These are phyloP conservation scores for Ceratocystis colombiana DNA, from an alignment of 2,329 filamentous ascomycete genomes.

Conservation along the genomic window DNA sequence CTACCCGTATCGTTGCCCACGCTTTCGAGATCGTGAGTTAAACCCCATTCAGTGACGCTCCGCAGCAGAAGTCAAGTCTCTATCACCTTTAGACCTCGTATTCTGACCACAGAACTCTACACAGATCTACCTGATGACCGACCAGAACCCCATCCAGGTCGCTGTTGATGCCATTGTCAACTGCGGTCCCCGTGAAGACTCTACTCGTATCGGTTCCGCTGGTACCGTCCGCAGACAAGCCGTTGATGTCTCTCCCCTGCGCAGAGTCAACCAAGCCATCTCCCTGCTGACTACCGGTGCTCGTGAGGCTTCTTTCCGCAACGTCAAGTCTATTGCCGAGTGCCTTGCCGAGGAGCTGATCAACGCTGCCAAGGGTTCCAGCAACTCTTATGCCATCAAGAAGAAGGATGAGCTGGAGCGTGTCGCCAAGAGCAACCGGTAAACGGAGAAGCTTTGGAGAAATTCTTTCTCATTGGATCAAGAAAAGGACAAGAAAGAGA, in stretches of 20 bases:
- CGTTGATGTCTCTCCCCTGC: conserved; percentile 98
- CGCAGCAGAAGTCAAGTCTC: too few relatives aligned
- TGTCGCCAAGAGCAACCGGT: conserved; percentile 99
- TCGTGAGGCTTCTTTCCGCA: conserved; percentile 97
- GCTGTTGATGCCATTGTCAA: conserved; percentile 99
- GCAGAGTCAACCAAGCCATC: conserved; percentile 99
- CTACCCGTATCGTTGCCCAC: conserved; percentile 97
- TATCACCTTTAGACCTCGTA: background rate
- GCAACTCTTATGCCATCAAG: conserved; percentile 99
- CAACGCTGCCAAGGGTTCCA: conserved; percentile 99
- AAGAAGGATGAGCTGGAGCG: conserved; percentile 99
- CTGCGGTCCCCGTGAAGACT: conserved; percentile 99
- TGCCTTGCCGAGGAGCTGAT: conserved; percentile 99
- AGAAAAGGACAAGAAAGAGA: conserved; percentile 26
- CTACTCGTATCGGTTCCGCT: conserved; percentile 96
- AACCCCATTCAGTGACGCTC: background rate
- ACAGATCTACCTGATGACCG: conserved; percentile 99
- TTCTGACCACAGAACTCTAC: conserved; percentile 30
- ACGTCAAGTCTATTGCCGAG: conserved; percentile 99
- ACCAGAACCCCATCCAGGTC: conserved; percentile 99
- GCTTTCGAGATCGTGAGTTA: conserved; percentile 95
- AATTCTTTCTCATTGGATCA: conserved; percentile 33
- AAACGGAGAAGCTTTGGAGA: conserved; percentile 44
- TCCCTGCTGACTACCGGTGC: conserved; percentile 97
- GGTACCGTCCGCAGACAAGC: conserved; percentile 99